Evolutionary conservation across 164 flowering plant genomes (phyloP).

Genomic region (Kalanchoe fedtschenkoi): DNA sequence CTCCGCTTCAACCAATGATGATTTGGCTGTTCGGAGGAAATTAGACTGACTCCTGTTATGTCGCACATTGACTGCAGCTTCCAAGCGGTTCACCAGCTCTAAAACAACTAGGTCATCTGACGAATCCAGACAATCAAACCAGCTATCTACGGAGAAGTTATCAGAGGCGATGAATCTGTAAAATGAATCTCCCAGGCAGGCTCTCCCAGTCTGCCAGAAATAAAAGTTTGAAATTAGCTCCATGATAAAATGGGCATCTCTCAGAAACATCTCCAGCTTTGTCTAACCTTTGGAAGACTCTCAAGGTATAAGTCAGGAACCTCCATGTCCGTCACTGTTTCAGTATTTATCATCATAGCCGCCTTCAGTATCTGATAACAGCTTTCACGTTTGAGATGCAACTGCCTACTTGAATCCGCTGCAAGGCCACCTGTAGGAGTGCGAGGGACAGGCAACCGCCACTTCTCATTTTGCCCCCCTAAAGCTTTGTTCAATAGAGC

Average conservation of each 20-base stretch:
- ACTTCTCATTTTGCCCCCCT: constrained; percentile 84
- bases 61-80: constrained; percentile 81
- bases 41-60: constrained; percentile 41
- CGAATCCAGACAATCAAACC: constrained; percentile 83
- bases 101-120: constrained; percentile 72
- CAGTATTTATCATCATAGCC: constrained; percentile 75
- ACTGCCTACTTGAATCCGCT: constrained; percentile 51
- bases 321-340: constrained; percentile 77
- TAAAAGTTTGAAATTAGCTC: not conserved
- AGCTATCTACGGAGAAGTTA: constrained; percentile 79
- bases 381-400: constrained; percentile 72
- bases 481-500: constrained; percentile 57
- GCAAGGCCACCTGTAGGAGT: constrained; percentile 57
- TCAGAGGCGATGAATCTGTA: constrained; percentile 81
- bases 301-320: constrained; percentile 82
- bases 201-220: constrained; percentile 63
- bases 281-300: constrained; percentile 76
- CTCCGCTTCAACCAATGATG: constrained; percentile 76
- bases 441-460: constrained; percentile 99
- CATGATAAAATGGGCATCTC: not conserved
- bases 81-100: constrained; percentile 85
- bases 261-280: not conserved
- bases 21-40: constrained; percentile 33
- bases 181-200: constrained; percentile 82
- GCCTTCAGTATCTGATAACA: constrained; percentile 89